Evolutionary conservation across 192 early-diverging fungal species (phyloP).

Genomic region (Rhizophagus sp.): DNA sequence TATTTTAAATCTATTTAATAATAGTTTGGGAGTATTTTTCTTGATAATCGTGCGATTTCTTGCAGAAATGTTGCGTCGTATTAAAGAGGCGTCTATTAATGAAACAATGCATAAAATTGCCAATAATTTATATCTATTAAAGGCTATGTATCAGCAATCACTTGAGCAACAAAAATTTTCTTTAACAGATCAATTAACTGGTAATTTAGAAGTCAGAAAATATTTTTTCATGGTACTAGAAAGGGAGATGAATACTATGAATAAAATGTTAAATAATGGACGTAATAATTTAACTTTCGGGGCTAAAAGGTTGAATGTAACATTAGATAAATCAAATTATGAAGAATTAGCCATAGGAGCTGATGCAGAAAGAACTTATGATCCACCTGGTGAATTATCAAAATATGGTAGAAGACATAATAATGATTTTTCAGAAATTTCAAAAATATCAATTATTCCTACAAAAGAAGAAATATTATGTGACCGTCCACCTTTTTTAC

Average conservation of each 20-base stretch:
- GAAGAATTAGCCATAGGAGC: not conserved
- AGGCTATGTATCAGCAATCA: not conserved
- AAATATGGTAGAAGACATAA: conserved; percentile 47
- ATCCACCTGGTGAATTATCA: conserved; percentile 36
- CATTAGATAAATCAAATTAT: too few species aligned
- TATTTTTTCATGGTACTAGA: conserved; percentile 24
- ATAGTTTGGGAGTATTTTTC: conserved; percentile 19
- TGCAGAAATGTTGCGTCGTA: conserved; percentile 40
- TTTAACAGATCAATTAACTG: not conserved
- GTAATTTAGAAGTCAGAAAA: not conserved
- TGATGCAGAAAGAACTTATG: not conserved
- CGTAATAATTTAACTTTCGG: too few species aligned
- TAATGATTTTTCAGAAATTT: conserved; percentile 52
- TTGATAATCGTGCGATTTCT: conserved; percentile 37
- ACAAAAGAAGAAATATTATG: conserved; percentile 52
- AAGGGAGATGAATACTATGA: conserved; percentile 3
- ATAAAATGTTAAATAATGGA: conserved; percentile 4
- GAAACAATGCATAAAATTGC: not conserved
- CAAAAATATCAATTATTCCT: conserved; percentile 52
- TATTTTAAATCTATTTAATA: not conserved
- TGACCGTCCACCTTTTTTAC: conserved; percentile 46
- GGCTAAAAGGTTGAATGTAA: too few species aligned
- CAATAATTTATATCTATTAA: not conserved
- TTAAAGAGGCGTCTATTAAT: conserved; percentile 33
- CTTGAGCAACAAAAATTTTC: conserved; percentile 19